Conservation (phyloP, 768 basidiomycete species). For the Pleurotus ostreatus region DNA sequence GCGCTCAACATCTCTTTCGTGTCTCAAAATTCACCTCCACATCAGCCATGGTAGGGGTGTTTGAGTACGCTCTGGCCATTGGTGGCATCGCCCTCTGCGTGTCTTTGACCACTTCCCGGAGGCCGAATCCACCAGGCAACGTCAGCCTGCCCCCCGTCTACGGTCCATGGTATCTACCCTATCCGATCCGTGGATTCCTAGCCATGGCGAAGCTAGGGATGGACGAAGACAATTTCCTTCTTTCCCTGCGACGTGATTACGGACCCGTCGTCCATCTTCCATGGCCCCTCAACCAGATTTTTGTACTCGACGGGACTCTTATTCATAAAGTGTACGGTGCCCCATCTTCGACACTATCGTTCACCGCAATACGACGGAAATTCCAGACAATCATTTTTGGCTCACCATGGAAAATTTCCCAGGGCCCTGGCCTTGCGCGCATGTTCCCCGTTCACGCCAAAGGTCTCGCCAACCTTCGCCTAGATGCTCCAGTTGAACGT, state of each 20-base stretch:
- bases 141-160: background rate
- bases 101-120: background rate
- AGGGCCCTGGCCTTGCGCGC: background rate
- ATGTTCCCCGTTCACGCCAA: constrained; percentile 6
- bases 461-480: background rate
- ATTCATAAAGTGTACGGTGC: constrained; percentile 8
- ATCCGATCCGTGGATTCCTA: background rate
- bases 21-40: no score
- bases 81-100: background rate
- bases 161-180: constrained; percentile 8
- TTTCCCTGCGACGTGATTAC: background rate
- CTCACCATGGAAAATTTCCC: background rate
- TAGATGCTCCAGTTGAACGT: background rate
- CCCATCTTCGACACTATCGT: constrained; percentile 3
- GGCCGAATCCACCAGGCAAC: background rate
- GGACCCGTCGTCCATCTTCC: background rate
- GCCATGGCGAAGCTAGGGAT: constrained; percentile 4
- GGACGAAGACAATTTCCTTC: constrained; percentile 3
- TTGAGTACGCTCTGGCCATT: background rate
- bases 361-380: background rate
- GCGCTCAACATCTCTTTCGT: no score
- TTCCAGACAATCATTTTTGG: background rate
- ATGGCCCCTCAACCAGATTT: constrained; percentile 7
- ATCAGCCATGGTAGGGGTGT: background rate
- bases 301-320: background rate